These are phyloP conservation scores for Saccharomyces hybrid DNA, from an alignment of 1,139 yeast genomes.

Conservation along the genomic window DNA sequence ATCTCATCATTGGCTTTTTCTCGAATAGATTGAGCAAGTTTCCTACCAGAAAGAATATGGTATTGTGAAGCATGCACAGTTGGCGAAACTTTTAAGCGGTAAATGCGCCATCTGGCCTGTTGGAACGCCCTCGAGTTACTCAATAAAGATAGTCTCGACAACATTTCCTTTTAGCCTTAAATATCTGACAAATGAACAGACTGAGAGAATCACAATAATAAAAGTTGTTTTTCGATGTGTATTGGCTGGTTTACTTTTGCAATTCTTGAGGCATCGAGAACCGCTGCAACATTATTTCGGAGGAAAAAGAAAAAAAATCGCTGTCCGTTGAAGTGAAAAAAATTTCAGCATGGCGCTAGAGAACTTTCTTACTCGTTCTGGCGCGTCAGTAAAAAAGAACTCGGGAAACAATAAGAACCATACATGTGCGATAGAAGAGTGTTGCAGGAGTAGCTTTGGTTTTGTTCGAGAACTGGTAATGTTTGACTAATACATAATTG, in stretches of 20 bases:
- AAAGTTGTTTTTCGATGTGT: not conserved
- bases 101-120: not conserved
- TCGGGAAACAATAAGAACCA: not conserved
- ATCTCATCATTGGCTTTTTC: constrained; percentile 42
- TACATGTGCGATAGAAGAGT: not conserved
- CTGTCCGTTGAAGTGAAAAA: not conserved
- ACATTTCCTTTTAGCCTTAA: constrained; percentile 1
- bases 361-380: not conserved
- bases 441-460: not conserved
- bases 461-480: not conserved
- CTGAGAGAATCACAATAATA: not conserved
- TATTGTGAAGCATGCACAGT: constrained; percentile 15
- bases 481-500: not conserved
- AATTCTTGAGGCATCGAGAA: not conserved
- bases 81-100: not conserved
- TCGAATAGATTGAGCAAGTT: constrained; percentile 33
- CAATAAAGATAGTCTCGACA: constrained; percentile 6
- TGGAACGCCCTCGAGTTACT: not conserved
- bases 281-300: not conserved
- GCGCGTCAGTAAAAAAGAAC: not conserved
- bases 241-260: not conserved
- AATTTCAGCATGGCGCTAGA: not conserved
- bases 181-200: not conserved
- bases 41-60: constrained; percentile 36
- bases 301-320: not conserved